Evolutionary conservation across 2,329 filamentous ascomycete species (phyloP).

Genomic region (Penicillium sp.): DNA sequence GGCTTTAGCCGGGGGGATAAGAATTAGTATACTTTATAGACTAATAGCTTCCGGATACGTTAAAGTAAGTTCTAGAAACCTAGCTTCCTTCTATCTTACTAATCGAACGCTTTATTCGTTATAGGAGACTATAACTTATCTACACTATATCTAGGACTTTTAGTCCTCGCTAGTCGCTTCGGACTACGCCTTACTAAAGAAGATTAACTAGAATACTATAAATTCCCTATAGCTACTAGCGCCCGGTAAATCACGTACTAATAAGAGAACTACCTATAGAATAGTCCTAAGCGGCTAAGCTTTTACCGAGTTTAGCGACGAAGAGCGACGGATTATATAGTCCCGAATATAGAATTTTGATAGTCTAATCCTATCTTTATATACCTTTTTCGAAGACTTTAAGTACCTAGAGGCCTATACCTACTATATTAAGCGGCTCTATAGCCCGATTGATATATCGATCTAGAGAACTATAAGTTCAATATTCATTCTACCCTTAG

Average conservation of each 20-base stretch:
- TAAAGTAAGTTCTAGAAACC: conserved; percentile 14
- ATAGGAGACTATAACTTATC: conserved; percentile 24
- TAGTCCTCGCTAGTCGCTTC: conserved; percentile 22
- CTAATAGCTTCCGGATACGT: conserved; percentile 17
- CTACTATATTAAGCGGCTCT: conserved; percentile 31
- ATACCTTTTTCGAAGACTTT: conserved; percentile 41
- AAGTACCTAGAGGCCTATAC: conserved; percentile 34
- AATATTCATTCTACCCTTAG: conserved; percentile 12
- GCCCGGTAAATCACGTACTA: conserved; percentile 9
- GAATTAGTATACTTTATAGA: conserved; percentile 19
- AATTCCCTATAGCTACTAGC: conserved; percentile 20
- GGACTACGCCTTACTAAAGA: conserved; percentile 15
- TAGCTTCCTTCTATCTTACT: background rate
- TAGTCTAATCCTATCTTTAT: conserved; percentile 37
- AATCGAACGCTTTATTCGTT: background rate
- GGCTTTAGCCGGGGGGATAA: conserved; percentile 33
- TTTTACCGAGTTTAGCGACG: conserved; percentile 1
- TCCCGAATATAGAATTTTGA: conserved; percentile 24
- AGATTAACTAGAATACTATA: conserved; percentile 23
- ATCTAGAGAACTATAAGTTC: conserved; percentile 7
- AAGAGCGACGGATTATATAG: conserved; percentile 34
- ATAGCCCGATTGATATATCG: conserved; percentile 4
- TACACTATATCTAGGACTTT: conserved; percentile 19
- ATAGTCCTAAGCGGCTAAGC: background rate
- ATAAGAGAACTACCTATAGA: background rate